Percentiles rank a stretch among this genome's conserved stretches.
Conservation (phyloP, 306 rosid genomes). For the Herpetospermum pedunculosum region DNA sequence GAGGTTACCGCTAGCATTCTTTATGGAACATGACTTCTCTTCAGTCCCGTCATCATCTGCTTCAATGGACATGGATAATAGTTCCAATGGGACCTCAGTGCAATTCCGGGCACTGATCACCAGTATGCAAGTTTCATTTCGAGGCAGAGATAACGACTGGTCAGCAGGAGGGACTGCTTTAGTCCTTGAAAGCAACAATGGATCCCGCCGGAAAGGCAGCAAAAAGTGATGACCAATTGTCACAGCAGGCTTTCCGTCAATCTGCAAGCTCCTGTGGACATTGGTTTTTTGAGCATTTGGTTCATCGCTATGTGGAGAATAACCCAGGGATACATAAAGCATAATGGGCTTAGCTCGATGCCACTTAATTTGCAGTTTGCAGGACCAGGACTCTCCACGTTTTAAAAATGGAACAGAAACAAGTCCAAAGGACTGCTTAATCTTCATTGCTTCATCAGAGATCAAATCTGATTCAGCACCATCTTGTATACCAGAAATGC, state of each 20-base stretch:
- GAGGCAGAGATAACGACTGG: constrained; percentile 44
- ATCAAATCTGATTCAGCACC: constrained; percentile 45
- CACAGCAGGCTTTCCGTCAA: constrained; percentile 71
- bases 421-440: constrained; percentile 75
- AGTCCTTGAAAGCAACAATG: constrained; percentile 59
- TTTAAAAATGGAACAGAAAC: constrained; percentile 72
- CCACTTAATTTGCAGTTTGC: constrained; percentile 94
- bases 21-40: constrained; percentile 46
- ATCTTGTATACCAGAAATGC: constrained; percentile 68
- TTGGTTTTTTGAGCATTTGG: constrained; percentile 49
- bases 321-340: constrained; percentile 83
- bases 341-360: constrained; percentile 76
- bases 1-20: constrained; percentile 35
- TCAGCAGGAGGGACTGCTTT: constrained; percentile 46
- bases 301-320: constrained; percentile 39
- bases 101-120: constrained; percentile 60
- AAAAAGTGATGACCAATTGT: constrained; percentile 46
- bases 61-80: constrained; percentile 50
- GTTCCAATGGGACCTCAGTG: constrained; percentile 54
- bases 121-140: constrained; percentile 48
- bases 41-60: constrained; percentile 35
- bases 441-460: constrained; percentile 54
- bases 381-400: constrained; percentile 76
- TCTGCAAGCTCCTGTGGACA: constrained; percentile 86
- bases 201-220: constrained; percentile 74